Base-by-base conservation (phyloP, 345 rosid species). In the Heritiera littoralis region DNA sequence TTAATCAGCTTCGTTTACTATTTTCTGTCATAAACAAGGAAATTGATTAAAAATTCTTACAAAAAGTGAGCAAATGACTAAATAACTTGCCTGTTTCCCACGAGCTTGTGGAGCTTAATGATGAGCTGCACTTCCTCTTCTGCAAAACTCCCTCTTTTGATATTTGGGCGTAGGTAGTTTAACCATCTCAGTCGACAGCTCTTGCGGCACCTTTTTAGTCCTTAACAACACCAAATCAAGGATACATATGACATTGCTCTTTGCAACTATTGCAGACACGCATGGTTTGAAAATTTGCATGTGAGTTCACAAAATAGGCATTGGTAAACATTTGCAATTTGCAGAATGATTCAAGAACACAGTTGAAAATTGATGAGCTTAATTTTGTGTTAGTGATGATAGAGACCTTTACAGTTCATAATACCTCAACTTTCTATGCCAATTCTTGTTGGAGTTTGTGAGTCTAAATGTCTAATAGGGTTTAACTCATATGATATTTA, bases 131-230 rank as follows among this genome's bases (percentile, higher is more conserved):
- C 84, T 80, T 88, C 90, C 6, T 84, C 86, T 15, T 67, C 60
- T 2, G 84, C 23, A 82, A 86, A 82, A 14, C 70, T 78, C 11
- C 90, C 90, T 81, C 89, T 81, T 74, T 77, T 84, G 78, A 86
- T 84, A 80, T 84, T 80, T 6, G 90, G 90, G 38, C 84, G 85
- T 5, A 86, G 86, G 41, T 86, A 88, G 80, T 88, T 88, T 9
- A 82, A 46, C 88, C 90, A 86, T 59, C 90, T 82, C 59, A 85
- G 74, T 32, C 88, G 77, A 48, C 87, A 84, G 77, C 90, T 88
- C 79, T 86, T 86, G 4, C 88, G 79, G 79, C 90, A 86, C 77
- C 87, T 80, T 49, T 82, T 84, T 2, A 87, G 78, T 20, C 90
- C 88, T 87, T 72, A 35, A 49, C 40, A 41, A 18, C 35, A 65